These are phyloP conservation scores for Colletotrichum tamarilloi DNA, from an alignment of 2,329 filamentous ascomycete species.

Conservation along the genomic window DNA sequence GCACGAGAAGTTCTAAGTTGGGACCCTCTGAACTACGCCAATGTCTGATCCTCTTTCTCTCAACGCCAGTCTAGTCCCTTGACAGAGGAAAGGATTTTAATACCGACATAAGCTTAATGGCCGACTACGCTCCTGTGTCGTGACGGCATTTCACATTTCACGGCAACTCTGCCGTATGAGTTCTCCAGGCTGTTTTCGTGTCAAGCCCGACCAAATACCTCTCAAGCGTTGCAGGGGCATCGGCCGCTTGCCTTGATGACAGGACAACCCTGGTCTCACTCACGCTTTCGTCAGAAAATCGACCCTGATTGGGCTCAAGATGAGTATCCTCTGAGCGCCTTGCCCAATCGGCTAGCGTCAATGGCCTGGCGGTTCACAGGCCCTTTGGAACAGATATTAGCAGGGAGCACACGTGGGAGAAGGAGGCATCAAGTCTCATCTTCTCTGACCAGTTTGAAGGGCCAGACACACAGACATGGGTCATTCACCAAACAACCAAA, in stretches of 20 bases:
- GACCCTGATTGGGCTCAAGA: background rate
- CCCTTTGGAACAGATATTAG: conserved; percentile 18
- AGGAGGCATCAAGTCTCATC: conserved; percentile 17
- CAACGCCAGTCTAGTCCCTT: background rate
- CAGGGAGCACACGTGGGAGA: conserved; percentile 31
- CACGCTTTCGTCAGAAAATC: conserved; percentile 31
- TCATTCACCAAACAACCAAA: background rate
- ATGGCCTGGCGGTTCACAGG: background rate
- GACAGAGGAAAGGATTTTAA: background rate
- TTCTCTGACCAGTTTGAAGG: conserved; percentile 14
- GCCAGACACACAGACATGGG: conserved; percentile 14
- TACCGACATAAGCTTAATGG: background rate
- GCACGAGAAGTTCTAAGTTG: background rate
- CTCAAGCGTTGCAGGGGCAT: background rate
- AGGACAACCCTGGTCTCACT: background rate
- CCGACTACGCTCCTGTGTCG: background rate
- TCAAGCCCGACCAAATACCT: background rate
- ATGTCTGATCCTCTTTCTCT: background rate
- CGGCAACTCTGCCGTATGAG: background rate
- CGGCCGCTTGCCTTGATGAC: background rate
- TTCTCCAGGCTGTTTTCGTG: conserved; percentile 2
- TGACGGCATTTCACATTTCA: background rate
- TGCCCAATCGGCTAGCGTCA: conserved; percentile 11
- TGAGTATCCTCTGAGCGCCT: conserved; percentile 1
- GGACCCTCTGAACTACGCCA: background rate